Percentiles rank a stretch among this genome's conserved stretches.
These are phyloP conservation scores for Breviolum minutum DNA, from an alignment of 73 alveolate genomes.

Conservation along the genomic window DNA sequence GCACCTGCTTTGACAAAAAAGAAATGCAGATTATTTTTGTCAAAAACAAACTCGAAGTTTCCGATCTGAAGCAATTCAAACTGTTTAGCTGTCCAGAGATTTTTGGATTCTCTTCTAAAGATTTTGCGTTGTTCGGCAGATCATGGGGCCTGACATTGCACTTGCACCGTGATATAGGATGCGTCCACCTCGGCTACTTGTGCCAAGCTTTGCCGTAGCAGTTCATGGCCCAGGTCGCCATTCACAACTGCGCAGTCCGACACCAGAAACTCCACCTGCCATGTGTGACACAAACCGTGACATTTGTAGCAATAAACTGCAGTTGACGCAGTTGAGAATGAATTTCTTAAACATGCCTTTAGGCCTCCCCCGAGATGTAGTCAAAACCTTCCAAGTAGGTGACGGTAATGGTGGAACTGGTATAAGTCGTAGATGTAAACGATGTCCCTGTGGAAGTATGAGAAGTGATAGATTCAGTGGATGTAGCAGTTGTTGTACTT, in stretches of 20 bases:
- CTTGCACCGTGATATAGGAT: background rate
- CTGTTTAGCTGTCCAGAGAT: too few relatives aligned
- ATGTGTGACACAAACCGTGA: background rate
- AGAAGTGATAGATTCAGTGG: background rate
- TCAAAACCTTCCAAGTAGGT: conserved; percentile 49
- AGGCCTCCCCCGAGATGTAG: conserved; percentile 53
- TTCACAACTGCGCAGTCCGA: background rate
- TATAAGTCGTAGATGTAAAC: background rate
- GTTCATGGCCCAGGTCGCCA: background rate
- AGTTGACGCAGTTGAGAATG: background rate
- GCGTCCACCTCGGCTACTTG: conserved; percentile 1
- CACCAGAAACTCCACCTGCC: background rate
- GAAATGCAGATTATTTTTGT: too few relatives aligned
- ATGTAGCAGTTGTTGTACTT: conserved; percentile 14
- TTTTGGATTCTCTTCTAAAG: too few relatives aligned
- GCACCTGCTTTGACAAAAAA: background rate
- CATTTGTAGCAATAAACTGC: background rate
- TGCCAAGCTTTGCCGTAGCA: conserved; percentile 23
- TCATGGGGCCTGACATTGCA: background rate
- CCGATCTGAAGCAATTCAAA: too few relatives aligned
- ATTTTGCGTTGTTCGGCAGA: too few relatives aligned
- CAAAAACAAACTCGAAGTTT: too few relatives aligned
- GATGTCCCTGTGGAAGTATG: background rate
- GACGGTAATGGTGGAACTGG: background rate
- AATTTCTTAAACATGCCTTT: background rate